These are phyloP conservation scores for Colletotrichum magnum DNA, from an alignment of 2,329 filamentous ascomycete species.

Conservation along the genomic window DNA sequence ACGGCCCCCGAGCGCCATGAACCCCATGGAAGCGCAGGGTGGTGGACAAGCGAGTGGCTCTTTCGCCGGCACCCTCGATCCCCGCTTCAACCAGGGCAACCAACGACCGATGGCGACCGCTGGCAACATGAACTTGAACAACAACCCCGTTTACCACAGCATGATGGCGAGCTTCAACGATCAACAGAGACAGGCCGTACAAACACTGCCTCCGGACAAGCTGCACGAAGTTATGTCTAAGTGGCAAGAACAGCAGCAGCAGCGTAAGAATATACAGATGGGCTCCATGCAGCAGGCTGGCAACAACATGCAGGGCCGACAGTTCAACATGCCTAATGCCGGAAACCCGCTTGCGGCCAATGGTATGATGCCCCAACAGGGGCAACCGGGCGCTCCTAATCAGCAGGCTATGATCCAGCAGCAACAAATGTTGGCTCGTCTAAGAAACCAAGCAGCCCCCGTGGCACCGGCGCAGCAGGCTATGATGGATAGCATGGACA, in stretches of 20 bases:
- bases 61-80: slow-evolving; percentile 66
- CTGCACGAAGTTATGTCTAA: slow-evolving; percentile 65
- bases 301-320: slow-evolving; percentile 42
- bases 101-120: slow-evolving; percentile 58
- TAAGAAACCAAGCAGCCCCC: slow-evolving; percentile 44
- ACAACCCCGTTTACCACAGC: slow-evolving; percentile 56
- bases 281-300: slow-evolving; percentile 48
- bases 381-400: slow-evolving; percentile 46
- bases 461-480: slow-evolving; percentile 50
- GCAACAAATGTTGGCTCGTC: slow-evolving; percentile 45
- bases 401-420: slow-evolving; percentile 45
- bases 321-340: slow-evolving; percentile 48
- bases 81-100: slow-evolving; percentile 68
- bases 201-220: slow-evolving; percentile 62
- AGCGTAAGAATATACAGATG: slow-evolving; percentile 52
- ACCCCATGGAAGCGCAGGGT: slow-evolving; percentile 57
- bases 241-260: slow-evolving; percentile 60
- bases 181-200: slow-evolving; percentile 62
- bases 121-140: slow-evolving; percentile 46
- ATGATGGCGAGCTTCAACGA: slow-evolving; percentile 61
- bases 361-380: slow-evolving; percentile 49
- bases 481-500: slow-evolving; percentile 64
- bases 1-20: slow-evolving; percentile 61
- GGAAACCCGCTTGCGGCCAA: slow-evolving; percentile 43
- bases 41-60: slow-evolving; percentile 60